Evolutionary conservation across 164 flowering plant species (phyloP).

Genomic region (Vitis rupestris): DNA sequence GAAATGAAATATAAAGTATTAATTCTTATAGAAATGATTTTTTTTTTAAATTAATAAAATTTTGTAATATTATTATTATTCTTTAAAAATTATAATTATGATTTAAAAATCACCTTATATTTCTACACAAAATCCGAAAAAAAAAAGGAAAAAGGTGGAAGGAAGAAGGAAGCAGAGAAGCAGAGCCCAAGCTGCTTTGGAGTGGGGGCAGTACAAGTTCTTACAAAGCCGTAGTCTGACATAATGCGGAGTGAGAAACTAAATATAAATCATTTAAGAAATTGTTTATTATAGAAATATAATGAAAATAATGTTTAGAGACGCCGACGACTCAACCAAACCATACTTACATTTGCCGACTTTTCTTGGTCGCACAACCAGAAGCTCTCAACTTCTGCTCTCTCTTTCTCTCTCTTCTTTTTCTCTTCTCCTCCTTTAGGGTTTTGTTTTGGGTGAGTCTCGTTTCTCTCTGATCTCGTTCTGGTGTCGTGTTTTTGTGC

Average conservation of each 20-base stretch:
- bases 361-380: slow-evolving; percentile 19
- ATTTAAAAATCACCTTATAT: too few relatives aligned
- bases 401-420: slow-evolving; percentile 5
- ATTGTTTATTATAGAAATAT: not conserved
- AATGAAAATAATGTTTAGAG: slow-evolving; percentile 11
- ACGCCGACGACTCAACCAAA: slow-evolving; percentile 40
- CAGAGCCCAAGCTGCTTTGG: not conserved
- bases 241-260: not conserved
- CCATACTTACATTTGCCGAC: slow-evolving; percentile 11
- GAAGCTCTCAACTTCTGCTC: slow-evolving; percentile 1
- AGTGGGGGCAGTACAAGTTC: slow-evolving; percentile 10
- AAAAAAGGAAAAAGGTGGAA: not conserved
- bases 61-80: too few relatives aligned
- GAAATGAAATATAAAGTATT: too few relatives aligned
- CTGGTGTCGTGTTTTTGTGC: not conserved
- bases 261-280: not conserved
- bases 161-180: not conserved
- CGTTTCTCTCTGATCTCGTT: slow-evolving; percentile 1
- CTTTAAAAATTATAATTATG: too few relatives aligned
- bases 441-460: slow-evolving; percentile 20
- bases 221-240: slow-evolving; percentile 4
- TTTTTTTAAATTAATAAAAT: too few relatives aligned
- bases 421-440: slow-evolving; percentile 9
- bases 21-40: too few relatives aligned
- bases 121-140: too few relatives aligned